These are phyloP conservation scores for Lactifluus subvellereus DNA, from an alignment of 768 basidiomycete species.

Conservation along the genomic window DNA sequence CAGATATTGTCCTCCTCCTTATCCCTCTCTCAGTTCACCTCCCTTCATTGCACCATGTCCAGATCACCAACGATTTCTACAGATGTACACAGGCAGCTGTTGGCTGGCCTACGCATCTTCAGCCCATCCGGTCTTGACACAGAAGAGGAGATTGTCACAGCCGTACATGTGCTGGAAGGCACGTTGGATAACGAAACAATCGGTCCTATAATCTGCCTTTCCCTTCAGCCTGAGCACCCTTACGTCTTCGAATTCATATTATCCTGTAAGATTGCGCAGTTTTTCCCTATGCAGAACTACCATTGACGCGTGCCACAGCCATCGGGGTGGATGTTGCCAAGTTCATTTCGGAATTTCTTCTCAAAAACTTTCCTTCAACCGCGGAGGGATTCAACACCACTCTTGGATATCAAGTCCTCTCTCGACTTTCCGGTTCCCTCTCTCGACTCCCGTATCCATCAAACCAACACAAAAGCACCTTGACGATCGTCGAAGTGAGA, in stretches of 20 bases:
- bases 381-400: not conserved
- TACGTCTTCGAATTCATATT: slow-evolving; percentile 16
- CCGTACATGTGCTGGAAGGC: slow-evolving; percentile 5
- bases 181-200: slow-evolving; percentile 10
- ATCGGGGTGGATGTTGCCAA: not conserved
- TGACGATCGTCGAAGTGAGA: not conserved
- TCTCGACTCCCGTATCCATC: slow-evolving; percentile 4
- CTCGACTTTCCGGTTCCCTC: slow-evolving; percentile 4
- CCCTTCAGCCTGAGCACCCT: not conserved
- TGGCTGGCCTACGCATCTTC: slow-evolving; percentile 9
- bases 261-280: not conserved
- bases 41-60: not conserved
- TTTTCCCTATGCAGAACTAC: not conserved
- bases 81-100: not conserved
- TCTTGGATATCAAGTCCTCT: slow-evolving; percentile 2
- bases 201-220: not conserved
- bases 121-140: not conserved
- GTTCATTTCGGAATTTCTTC: not conserved
- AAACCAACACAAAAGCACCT: not conserved
- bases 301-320: slow-evolving; percentile 4
- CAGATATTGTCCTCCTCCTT: not conserved
- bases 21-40: not conserved
- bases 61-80: not conserved
- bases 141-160: not conserved
- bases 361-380: not conserved